A percentile compares a stretch with the other conserved stretches of the same genome.
Evolutionary conservation across 495 filamentous ascomycete species (phyloP).

Genomic region (Penicillium subrubescens): DNA sequence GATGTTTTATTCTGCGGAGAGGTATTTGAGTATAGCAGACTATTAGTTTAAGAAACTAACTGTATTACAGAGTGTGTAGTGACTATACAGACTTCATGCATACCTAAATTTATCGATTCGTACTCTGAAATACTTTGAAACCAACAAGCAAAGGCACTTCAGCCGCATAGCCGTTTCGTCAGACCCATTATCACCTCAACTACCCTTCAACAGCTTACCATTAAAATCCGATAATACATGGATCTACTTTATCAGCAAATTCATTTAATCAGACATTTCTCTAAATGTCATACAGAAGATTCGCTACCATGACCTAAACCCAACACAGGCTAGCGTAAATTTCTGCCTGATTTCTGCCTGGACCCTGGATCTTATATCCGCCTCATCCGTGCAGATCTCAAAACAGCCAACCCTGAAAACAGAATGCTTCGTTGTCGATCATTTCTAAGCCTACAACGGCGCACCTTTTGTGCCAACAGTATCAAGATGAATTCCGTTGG

Average conservation of each 20-base stretch:
- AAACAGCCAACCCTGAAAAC: not conserved
- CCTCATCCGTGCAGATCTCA: not conserved
- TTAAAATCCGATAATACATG: not conserved
- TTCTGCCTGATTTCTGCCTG: conserved; percentile 1
- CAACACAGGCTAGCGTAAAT: not conserved
- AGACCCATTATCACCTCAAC: not conserved
- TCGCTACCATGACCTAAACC: not conserved
- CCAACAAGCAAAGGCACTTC: not conserved
- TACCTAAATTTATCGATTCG: not conserved
- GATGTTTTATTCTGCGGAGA: not conserved
- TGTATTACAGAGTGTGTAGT: too few relatives aligned
- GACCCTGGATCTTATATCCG: not conserved
- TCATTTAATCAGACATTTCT: not conserved
- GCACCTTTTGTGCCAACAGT: not conserved
- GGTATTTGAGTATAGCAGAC: not conserved
- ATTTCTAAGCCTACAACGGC: not conserved
- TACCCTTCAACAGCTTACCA: not conserved
- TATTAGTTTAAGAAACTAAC: too few relatives aligned
- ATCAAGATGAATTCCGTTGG: not conserved
- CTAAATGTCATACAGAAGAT: not conserved
- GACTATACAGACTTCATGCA: too few relatives aligned
- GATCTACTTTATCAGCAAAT: not conserved
- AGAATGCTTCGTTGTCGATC: conserved; percentile 1
- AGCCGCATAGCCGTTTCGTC: not conserved
- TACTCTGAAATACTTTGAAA: not conserved